Evolutionary conservation across 176 grass and related monocot species (phyloP).

Genomic region (Carex pumila): DNA sequence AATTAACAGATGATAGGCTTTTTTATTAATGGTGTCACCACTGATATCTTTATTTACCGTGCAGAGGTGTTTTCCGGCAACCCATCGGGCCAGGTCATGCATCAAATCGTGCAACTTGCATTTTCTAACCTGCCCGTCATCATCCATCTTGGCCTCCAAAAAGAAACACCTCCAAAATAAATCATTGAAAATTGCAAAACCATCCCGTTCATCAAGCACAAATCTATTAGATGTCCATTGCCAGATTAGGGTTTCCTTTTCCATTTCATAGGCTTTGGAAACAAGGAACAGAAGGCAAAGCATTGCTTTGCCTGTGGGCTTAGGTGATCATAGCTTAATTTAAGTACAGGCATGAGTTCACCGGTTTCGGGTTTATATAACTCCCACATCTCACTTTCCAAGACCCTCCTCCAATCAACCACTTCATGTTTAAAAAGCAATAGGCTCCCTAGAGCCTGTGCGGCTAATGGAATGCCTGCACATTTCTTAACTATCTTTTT

Average conservation of each 20-base stretch:
- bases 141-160: constrained; percentile 10
- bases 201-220: background rate
- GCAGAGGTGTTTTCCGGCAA: constrained; percentile 9
- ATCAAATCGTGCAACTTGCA: constrained; percentile 33
- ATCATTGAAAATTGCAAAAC: constrained; percentile 17
- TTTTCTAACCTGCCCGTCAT: background rate
- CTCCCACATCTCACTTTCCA: constrained; percentile 28
- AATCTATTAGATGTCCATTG: constrained; percentile 25
- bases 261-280: constrained; percentile 26
- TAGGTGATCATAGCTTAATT: constrained; percentile 28
- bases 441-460: constrained; percentile 13
- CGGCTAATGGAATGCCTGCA: constrained; percentile 19
- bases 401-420: constrained; percentile 1
- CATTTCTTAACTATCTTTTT: constrained; percentile 32
- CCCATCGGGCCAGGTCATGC: constrained; percentile 11
- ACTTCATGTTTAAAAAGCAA: background rate
- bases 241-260: constrained; percentile 14
- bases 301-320: constrained; percentile 1
- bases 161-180: constrained; percentile 27
- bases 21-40: background rate
- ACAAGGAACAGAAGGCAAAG: constrained; percentile 26
- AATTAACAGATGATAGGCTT: constrained; percentile 11
- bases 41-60: background rate
- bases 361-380: background rate
- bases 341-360: constrained; percentile 17